These are phyloP conservation scores for Geopyxis carbonaria DNA, from an alignment of 495 filamentous ascomycete species.

Conservation along the genomic window DNA sequence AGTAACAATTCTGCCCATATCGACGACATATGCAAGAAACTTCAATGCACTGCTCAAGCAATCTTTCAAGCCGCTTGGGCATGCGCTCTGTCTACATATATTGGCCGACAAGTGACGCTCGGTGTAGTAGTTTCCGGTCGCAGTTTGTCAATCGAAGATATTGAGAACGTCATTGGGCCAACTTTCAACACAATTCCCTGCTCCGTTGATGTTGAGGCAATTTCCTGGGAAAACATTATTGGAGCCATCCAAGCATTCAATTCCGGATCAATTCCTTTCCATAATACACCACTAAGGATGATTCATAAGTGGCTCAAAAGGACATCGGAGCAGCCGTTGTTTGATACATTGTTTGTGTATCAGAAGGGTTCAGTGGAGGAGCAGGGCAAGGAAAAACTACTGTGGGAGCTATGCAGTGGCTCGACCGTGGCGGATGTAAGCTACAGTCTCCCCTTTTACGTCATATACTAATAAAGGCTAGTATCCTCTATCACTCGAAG, in stretches of 20 bases:
- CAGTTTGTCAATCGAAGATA: slow-evolving; percentile 43
- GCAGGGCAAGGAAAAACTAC: slow-evolving; percentile 13
- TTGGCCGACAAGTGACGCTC: slow-evolving; percentile 31
- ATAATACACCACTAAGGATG: slow-evolving; percentile 54
- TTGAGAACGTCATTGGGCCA: slow-evolving; percentile 60
- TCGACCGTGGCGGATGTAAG: slow-evolving; percentile 35
- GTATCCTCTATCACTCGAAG: slow-evolving; percentile 62
- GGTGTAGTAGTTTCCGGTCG: slow-evolving; percentile 58
- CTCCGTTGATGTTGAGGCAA: slow-evolving; percentile 31
- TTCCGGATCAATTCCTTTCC: slow-evolving; percentile 39
- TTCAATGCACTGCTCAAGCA: slow-evolving; percentile 60
- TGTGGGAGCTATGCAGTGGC: slow-evolving; percentile 41
- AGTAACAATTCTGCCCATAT: slow-evolving; percentile 22
- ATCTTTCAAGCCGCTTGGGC: slow-evolving; percentile 56
- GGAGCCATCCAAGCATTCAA: slow-evolving; percentile 44
- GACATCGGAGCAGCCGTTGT: slow-evolving; percentile 41
- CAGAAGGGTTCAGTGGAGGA: slow-evolving; percentile 33
- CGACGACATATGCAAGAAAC: slow-evolving; percentile 32
- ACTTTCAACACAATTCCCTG: slow-evolving; percentile 84
- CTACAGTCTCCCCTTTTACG: not conserved
- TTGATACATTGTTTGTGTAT: slow-evolving; percentile 78
- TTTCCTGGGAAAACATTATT: slow-evolving; percentile 37
- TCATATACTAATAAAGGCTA: slow-evolving; percentile 16
- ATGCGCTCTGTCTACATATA: slow-evolving; percentile 33
- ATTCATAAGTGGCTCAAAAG: slow-evolving; percentile 51